phyloP scores from a whole-genome alignment of 306 rosid species.

The Glycine soja region DNA sequence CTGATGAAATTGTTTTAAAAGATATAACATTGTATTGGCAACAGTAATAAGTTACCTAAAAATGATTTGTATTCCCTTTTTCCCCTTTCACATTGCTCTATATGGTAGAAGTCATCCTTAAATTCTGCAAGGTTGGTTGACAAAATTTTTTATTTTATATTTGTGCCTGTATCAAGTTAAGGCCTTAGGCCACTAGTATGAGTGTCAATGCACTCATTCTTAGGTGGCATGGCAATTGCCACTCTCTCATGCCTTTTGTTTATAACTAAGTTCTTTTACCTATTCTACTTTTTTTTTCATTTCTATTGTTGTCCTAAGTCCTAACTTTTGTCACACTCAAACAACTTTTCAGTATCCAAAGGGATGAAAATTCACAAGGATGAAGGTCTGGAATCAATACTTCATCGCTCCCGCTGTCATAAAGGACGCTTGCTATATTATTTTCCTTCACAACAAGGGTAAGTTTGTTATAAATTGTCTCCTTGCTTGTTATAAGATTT shows the following conservation, averaged over 20 bases:
- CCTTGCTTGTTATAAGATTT: conserved; percentile 29
- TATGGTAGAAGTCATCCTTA: conserved; percentile 26
- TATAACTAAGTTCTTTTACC: conserved; percentile 14
- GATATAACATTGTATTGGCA: background rate
- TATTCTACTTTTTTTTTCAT: conserved; percentile 16
- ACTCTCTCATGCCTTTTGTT: conserved; percentile 17
- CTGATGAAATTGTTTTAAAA: background rate
- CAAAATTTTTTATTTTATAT: conserved; percentile 7
- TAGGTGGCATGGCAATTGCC: conserved; percentile 19
- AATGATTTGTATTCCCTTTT: background rate
- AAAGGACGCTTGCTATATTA: conserved; percentile 98
- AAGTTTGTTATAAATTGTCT: conserved; percentile 38
- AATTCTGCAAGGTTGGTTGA: conserved; percentile 4
- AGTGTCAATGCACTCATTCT: background rate
- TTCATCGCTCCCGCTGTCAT: conserved; percentile 82
- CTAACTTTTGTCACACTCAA: conserved; percentile 37
- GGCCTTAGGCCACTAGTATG: background rate
- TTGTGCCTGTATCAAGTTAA: conserved; percentile 5
- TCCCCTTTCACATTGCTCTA: background rate
- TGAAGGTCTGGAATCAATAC: conserved; percentile 77
- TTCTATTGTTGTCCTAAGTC: conserved; percentile 37
- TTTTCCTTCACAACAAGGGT: conserved; percentile 85
- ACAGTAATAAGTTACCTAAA: conserved; percentile 5
- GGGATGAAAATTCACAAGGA: conserved; percentile 64
- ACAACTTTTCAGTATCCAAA: conserved; percentile 67